Conservation (phyloP, 768 basidiomycete species). For the Daedaleopsis nitida region DNA sequence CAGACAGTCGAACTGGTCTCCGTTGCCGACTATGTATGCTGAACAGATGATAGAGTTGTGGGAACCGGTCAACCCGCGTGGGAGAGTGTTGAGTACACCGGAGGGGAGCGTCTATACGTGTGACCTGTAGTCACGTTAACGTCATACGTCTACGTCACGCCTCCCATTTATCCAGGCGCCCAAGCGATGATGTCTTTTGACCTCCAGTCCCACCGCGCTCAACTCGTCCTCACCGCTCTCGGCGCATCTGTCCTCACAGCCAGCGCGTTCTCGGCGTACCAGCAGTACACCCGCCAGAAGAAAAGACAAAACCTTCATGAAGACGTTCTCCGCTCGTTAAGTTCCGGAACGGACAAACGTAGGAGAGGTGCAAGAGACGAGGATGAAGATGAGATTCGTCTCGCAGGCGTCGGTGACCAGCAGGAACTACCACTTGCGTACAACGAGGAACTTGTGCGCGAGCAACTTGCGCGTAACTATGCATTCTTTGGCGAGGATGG, state of each 20-base stretch:
- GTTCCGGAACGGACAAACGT: constrained; percentile 16
- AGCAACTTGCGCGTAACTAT: constrained; percentile 93
- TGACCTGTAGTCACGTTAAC: neutral
- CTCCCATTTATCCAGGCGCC: neutral
- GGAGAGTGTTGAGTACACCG: too few species aligned
- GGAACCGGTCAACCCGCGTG: too few species aligned
- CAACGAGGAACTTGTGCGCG: constrained; percentile 80
- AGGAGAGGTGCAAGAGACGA: neutral
- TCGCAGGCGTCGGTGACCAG: neutral
- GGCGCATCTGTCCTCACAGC: constrained; percentile 66
- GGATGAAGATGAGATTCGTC: constrained; percentile 9
- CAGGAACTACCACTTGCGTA: constrained; percentile 38
- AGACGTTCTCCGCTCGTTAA: constrained; percentile 56
- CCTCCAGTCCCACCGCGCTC: constrained; percentile 54
- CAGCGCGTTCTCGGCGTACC: constrained; percentile 59
- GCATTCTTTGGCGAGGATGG: constrained; percentile 91
- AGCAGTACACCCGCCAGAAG: constrained; percentile 43
- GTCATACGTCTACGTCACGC: neutral
- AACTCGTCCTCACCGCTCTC: constrained; percentile 66
- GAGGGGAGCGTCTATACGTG: too few species aligned
- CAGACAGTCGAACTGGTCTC: too few species aligned
- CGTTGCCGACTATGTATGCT: too few species aligned
- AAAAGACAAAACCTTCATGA: constrained; percentile 57
- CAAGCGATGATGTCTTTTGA: constrained; percentile 25
- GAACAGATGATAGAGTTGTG: too few species aligned